Evolutionary conservation across 129 eudicot species (phyloP).

Genomic region (Centrapalus pauciflorus): DNA sequence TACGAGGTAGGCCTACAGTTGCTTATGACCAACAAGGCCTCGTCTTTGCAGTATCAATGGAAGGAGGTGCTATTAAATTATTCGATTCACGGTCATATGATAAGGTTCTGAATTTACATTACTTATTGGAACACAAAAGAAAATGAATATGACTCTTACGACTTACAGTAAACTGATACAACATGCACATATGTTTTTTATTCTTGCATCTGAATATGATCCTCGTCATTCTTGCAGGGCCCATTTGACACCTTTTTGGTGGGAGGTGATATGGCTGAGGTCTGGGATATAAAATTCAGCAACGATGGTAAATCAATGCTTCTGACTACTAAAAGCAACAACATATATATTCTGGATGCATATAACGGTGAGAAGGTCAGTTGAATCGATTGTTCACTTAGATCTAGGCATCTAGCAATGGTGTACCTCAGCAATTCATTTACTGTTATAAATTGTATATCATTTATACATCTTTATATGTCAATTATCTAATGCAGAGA

Average conservation of each 20-base stretch:
- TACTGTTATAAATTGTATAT: neutral
- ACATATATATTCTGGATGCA: constrained; percentile 87
- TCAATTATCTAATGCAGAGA: constrained; percentile 43
- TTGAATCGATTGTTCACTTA: neutral
- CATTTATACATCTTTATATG: constrained; percentile 1
- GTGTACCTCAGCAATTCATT: constrained; percentile 5
- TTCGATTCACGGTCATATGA: constrained; percentile 94
- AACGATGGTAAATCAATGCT: constrained; percentile 98
- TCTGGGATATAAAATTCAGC: constrained; percentile 97
- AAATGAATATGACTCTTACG: neutral
- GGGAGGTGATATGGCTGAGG: constrained; percentile 96
- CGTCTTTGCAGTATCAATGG: constrained; percentile 98
- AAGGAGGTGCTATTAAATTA: constrained; percentile 94
- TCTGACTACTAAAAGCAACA: constrained; percentile 82
- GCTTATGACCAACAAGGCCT: constrained; percentile 99
- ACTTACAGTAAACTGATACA: neutral
- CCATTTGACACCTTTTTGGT: constrained; percentile 95
- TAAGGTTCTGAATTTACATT: constrained; percentile 48
- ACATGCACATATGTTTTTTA: neutral
- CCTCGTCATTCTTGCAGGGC: constrained; percentile 43
- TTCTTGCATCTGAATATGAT: constrained; percentile 11
- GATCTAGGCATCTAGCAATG: neutral
- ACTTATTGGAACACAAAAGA: neutral
- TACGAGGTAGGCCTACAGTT: constrained; percentile 93
- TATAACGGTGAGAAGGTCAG: constrained; percentile 91